phyloP scores from a whole-genome alignment of 2,329 filamentous ascomycete species.

The Dothideomycetes sp. region DNA sequence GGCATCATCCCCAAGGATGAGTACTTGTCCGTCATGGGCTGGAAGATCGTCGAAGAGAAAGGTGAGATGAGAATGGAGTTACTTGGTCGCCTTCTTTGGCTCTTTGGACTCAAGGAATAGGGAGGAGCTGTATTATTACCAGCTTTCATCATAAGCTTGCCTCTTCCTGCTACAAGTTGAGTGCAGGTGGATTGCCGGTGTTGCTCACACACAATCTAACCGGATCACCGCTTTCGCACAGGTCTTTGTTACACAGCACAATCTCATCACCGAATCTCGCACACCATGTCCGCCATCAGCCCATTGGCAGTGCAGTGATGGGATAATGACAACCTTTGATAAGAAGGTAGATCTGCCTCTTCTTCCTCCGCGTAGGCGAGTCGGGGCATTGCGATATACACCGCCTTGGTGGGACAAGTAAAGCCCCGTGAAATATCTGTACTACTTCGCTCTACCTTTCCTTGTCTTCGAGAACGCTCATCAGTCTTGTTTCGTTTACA shows the following conservation, averaged over 20 bases:
- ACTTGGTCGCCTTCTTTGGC: not conserved
- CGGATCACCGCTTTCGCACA: conserved; percentile 15
- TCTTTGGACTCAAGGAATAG: not conserved
- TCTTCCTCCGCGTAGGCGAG: no score
- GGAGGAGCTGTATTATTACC: not conserved
- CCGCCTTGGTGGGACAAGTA: no score
- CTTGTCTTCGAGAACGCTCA: no score
- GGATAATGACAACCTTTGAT: no score
- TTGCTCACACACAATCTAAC: not conserved
- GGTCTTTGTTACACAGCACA: conserved; percentile 14
- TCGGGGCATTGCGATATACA: no score
- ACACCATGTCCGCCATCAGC: not conserved
- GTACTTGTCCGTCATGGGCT: conserved; percentile 39
- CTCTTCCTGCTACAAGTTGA: not conserved
- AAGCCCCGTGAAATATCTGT: no score
- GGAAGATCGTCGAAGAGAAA: conserved; percentile 25
- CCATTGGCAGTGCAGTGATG: not conserved
- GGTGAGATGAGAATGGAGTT: conserved; percentile 15
- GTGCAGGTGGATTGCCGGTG: not conserved
- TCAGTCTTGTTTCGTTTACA: no score
- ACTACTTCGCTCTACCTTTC: no score
- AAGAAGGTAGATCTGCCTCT: no score
- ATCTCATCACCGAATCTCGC: not conserved
- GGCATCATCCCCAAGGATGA: conserved; percentile 28
- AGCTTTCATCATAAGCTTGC: not conserved